Evolutionary conservation across 2,329 filamentous ascomycete species (phyloP).

Genomic region (Apiospora sp.): DNA sequence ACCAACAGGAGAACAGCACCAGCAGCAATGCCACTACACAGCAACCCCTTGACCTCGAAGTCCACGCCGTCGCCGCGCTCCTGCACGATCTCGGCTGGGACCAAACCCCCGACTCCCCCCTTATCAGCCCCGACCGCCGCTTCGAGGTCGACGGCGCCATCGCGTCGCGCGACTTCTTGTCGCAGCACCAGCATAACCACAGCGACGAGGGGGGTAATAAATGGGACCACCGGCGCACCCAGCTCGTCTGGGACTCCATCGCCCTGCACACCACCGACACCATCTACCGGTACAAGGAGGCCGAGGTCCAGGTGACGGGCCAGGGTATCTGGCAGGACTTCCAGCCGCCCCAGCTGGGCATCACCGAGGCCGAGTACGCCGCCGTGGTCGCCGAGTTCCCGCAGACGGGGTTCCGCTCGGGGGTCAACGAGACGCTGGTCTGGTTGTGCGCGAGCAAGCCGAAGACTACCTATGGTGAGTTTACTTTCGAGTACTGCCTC

Average conservation of each 20-base stretch:
- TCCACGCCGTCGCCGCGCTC: slow-evolving; percentile 48
- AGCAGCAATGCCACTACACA: slow-evolving; percentile 26
- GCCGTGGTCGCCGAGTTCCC: slow-evolving; percentile 46
- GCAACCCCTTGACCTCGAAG: slow-evolving; percentile 46
- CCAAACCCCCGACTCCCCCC: slow-evolving; percentile 38
- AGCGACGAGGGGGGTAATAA: slow-evolving; percentile 27
- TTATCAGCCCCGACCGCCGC: slow-evolving; percentile 52
- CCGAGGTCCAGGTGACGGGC: slow-evolving; percentile 46
- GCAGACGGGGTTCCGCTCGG: slow-evolving; percentile 42
- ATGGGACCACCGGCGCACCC: slow-evolving; percentile 51
- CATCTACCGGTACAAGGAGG: slow-evolving; percentile 52
- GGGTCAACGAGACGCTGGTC: slow-evolving; percentile 47
- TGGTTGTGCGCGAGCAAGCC: slow-evolving; percentile 52
- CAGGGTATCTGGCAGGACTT: slow-evolving; percentile 50
- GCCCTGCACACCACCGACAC: slow-evolving; percentile 51
- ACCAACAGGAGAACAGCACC: background rate
- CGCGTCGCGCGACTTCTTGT: slow-evolving; percentile 50
- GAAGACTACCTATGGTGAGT: slow-evolving; percentile 43
- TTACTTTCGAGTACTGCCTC: slow-evolving; percentile 3
- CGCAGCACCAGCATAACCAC: slow-evolving; percentile 22
- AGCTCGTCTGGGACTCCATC: slow-evolving; percentile 59
- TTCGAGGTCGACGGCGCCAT: slow-evolving; percentile 61
- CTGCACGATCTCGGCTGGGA: slow-evolving; percentile 55
- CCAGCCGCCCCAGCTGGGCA: slow-evolving; percentile 40
- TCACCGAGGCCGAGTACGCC: slow-evolving; percentile 45